Evolutionary conservation across 306 rosid genomes (phyloP).

Genomic region (Cucumis cinereus): DNA sequence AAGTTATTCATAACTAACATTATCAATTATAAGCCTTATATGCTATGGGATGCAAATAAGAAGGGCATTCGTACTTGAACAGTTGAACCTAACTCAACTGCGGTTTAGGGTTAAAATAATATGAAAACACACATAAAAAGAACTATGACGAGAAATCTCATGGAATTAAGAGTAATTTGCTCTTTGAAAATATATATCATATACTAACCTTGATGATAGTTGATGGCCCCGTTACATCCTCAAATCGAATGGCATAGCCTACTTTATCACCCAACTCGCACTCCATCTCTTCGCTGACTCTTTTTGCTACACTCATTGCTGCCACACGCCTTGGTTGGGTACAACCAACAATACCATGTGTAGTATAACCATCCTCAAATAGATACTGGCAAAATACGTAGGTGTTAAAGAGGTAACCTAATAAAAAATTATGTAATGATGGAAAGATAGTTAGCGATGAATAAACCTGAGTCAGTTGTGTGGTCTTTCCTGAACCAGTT

Average conservation of each 20-base stretch:
- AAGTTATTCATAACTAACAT: background rate
- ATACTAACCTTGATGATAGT: slow-evolving; percentile 69
- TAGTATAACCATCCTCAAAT: slow-evolving; percentile 82
- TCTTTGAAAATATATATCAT: background rate
- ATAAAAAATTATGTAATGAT: background rate
- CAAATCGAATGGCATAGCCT: slow-evolving; percentile 98
- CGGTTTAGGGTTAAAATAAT: background rate
- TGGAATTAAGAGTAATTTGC: background rate
- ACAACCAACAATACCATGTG: slow-evolving; percentile 71
- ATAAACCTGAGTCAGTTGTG: slow-evolving; percentile 86
- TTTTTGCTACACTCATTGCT: slow-evolving; percentile 99
- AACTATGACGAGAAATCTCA: background rate
- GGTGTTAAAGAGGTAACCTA: background rate
- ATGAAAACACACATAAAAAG: background rate
- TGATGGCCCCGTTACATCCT: slow-evolving; percentile 88
- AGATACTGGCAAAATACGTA: slow-evolving; percentile 55
- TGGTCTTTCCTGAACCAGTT: slow-evolving; percentile 99
- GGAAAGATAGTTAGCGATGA: slow-evolving; percentile 3
- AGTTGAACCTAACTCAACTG: background rate
- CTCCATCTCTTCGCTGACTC: slow-evolving; percentile 99
- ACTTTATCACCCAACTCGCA: slow-evolving; percentile 82
- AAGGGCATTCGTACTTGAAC: background rate
- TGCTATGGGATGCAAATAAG: background rate
- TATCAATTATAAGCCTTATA: background rate
- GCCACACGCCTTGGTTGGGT: slow-evolving; percentile 99